Conservation (phyloP, 768 basidiomycete genomes). For the Mycena capillaripes region DNA sequence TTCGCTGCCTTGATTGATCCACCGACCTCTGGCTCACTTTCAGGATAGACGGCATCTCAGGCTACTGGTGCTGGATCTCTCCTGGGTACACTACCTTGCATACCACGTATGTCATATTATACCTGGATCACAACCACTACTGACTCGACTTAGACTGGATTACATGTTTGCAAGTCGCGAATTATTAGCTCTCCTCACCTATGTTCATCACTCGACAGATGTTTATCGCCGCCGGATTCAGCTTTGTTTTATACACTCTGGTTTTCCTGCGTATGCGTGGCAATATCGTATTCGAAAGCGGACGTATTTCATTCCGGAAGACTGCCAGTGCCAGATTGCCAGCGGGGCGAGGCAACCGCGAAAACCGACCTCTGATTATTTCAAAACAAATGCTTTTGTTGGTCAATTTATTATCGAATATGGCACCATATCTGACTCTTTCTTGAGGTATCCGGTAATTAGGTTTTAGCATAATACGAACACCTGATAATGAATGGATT, state of each 20-base stretch:
- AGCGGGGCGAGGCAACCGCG: conserved; percentile 40
- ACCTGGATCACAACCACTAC: background rate
- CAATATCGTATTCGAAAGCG: conserved; percentile 57
- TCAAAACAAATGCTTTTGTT: conserved; percentile 69
- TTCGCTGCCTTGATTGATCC: background rate
- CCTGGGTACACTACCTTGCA: conserved; percentile 56
- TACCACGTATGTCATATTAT: conserved; percentile 54
- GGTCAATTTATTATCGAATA: conserved; percentile 25
- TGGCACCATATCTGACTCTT: conserved; percentile 12
- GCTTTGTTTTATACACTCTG: conserved; percentile 62
- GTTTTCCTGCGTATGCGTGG: conserved; percentile 65
- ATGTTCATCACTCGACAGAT: conserved; percentile 52
- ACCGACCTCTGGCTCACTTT: background rate
- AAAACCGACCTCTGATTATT: conserved; percentile 47
- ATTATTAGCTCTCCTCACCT: background rate
- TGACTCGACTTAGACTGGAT: conserved; percentile 53
- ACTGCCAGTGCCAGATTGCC: conserved; percentile 29
- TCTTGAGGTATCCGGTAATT: conserved; percentile 47
- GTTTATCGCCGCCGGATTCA: conserved; percentile 60
- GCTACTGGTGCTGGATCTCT: conserved; percentile 71
- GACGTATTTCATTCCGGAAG: conserved; percentile 45
- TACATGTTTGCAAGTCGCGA: conserved; percentile 61
- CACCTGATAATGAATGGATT: conserved; percentile 1
- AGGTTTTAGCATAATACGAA: conserved; percentile 21
- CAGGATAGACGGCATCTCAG: conserved; percentile 61